These are phyloP conservation scores for Ilex paraguariensis DNA, from an alignment of 305 asterid species.

Conservation along the genomic window DNA sequence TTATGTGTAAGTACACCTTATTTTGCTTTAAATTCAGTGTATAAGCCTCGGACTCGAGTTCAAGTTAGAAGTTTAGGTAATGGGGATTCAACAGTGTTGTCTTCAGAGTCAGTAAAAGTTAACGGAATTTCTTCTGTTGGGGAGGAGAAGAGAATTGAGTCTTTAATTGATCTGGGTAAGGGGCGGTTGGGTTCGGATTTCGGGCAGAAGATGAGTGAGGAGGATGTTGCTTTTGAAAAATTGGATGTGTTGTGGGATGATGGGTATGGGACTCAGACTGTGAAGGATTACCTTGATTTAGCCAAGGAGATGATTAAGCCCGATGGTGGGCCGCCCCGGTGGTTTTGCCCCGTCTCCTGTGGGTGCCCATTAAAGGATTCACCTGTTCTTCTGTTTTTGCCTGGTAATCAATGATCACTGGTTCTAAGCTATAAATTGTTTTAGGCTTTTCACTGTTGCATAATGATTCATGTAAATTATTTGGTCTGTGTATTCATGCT, in stretches of 20 bases:
- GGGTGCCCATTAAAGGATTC: slow-evolving; percentile 48
- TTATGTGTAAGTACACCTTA: background rate
- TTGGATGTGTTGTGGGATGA: slow-evolving; percentile 57
- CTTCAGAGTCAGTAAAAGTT: background rate
- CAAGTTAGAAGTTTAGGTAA: background rate
- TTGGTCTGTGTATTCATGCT: too few relatives aligned
- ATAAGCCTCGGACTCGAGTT: background rate
- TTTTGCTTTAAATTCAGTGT: background rate
- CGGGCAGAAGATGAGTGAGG: slow-evolving; percentile 2
- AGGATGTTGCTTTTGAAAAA: slow-evolving; percentile 7
- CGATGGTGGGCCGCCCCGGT: slow-evolving; percentile 54
- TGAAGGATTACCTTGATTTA: slow-evolving; percentile 36
- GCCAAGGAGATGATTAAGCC: slow-evolving; percentile 30
- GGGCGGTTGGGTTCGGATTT: background rate
- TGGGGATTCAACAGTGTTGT: background rate
- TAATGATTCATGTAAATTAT: too few relatives aligned
- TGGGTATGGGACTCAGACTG: slow-evolving; percentile 51
- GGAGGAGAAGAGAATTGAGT: background rate
- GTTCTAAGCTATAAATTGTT: too few relatives aligned
- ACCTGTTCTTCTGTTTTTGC: slow-evolving; percentile 52
- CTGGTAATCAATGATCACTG: slow-evolving; percentile 29
- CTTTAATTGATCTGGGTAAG: background rate
- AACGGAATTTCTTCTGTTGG: background rate
- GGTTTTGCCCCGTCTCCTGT: slow-evolving; percentile 57
- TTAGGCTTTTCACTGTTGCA: too few relatives aligned